Evolutionary conservation across 1,284 basidiomycete species (phyloP).

Genomic region (Neonothopanus nambi): DNA sequence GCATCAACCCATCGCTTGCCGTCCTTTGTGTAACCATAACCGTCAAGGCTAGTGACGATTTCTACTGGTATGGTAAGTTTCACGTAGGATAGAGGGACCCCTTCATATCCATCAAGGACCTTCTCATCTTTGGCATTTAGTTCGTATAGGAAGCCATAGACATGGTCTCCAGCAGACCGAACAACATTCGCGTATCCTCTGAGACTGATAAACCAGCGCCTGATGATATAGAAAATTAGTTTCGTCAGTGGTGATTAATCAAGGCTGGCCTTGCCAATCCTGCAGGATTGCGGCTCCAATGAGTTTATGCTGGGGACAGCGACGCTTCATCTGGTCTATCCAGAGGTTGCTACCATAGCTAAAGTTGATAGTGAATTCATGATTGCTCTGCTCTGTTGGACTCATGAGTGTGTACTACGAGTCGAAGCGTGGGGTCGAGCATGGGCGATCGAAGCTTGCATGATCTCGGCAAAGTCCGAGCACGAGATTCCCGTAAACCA

Average conservation of each 20-base stretch:
- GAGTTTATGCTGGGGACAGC: conserved; percentile 42
- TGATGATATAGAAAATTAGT: conserved; percentile 17
- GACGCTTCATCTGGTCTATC: conserved; percentile 44
- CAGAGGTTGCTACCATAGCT: conserved; percentile 52
- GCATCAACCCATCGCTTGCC: conserved; percentile 23
- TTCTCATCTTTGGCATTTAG: conserved; percentile 34
- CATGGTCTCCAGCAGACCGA: conserved; percentile 36
- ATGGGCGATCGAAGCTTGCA: no score
- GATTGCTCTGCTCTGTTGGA: no score
- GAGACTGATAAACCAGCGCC: conserved; percentile 47
- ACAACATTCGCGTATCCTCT: conserved; percentile 45
- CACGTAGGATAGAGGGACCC: conserved; percentile 31
- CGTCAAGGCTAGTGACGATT: conserved; percentile 7
- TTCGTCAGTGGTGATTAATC: not conserved
- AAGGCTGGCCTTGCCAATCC: conserved; percentile 35
- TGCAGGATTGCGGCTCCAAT: conserved; percentile 37
- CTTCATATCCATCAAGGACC: conserved; percentile 34
- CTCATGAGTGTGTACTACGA: not conserved
- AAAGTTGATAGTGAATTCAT: conserved; percentile 35
- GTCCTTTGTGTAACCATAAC: conserved; percentile 6
- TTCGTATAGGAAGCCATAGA: conserved; percentile 45
- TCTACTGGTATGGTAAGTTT: conserved; percentile 26
- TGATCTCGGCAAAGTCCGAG: not conserved
- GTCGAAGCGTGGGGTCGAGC: not conserved
- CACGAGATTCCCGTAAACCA: no score